phyloP scores from a whole-genome alignment of 352 stramenopile species.

The Synura sp. region DNA sequence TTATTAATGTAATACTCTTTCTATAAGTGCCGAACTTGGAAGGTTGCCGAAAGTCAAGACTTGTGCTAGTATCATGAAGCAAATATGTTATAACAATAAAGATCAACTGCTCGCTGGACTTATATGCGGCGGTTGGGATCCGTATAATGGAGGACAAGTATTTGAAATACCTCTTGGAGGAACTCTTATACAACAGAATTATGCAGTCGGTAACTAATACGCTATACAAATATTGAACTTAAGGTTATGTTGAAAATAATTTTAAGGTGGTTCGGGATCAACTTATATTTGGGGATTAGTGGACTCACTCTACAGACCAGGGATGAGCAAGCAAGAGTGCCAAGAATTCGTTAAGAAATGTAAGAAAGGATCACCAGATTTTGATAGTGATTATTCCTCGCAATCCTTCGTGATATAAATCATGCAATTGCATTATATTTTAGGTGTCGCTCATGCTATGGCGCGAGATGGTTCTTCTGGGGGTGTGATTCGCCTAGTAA shows the following conservation, averaged over 20 bases:
- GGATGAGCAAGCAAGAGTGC: slow-evolving; percentile 95
- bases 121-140: slow-evolving; percentile 96
- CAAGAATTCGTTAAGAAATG: slow-evolving; percentile 85
- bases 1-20: slow-evolving; percentile 24
- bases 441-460: slow-evolving; percentile 94
- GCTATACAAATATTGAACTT: too few species aligned
- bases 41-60: slow-evolving; percentile 89
- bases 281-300: slow-evolving; percentile 90
- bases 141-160: slow-evolving; percentile 87
- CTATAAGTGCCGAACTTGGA: slow-evolving; percentile 68
- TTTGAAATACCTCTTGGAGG: slow-evolving; percentile 73
- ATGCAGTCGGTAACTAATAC: too few species aligned
- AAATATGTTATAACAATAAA: slow-evolving; percentile 98
- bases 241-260: too few species aligned
- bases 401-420: slow-evolving; percentile 30
- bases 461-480: slow-evolving; percentile 94
- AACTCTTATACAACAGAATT: slow-evolving; percentile 89
- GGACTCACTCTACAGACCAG: slow-evolving; percentile 83
- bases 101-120: slow-evolving; percentile 86
- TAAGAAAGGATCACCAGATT: neutral
- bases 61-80: slow-evolving; percentile 91
- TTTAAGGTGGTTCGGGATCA: slow-evolving; percentile 88
- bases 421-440: too few species aligned
- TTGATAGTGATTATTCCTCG: neutral
- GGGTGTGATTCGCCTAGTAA: slow-evolving; percentile 93